These are phyloP conservation scores for Amylocarpus encephaloides DNA, from an alignment of 2,329 filamentous ascomycete species.

Conservation along the genomic window DNA sequence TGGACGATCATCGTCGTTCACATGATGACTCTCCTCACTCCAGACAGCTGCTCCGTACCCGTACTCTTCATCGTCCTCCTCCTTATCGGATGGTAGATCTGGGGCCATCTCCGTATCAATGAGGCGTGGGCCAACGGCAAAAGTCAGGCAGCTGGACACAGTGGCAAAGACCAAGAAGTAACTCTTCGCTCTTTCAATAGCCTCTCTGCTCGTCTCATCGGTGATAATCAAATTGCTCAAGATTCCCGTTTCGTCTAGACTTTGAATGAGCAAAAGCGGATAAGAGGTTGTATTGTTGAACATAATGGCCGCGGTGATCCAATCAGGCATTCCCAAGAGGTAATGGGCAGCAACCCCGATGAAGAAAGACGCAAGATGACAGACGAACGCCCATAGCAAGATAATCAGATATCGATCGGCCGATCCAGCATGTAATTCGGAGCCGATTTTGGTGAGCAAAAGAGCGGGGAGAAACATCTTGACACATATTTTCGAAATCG, in stretches of 20 bases:
- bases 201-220: constrained; percentile 39
- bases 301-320: constrained; percentile 40
- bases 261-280: constrained; percentile 40
- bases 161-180: constrained; percentile 63
- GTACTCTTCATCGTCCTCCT: constrained; percentile 24
- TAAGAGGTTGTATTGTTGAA: constrained; percentile 46
- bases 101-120: constrained; percentile 41
- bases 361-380: constrained; percentile 36
- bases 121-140: constrained; percentile 54
- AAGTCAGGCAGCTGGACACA: constrained; percentile 56
- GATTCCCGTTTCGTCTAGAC: constrained; percentile 41
- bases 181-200: constrained; percentile 53
- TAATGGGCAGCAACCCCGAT: constrained; percentile 35
- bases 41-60: constrained; percentile 10
- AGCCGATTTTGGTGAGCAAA: constrained; percentile 40
- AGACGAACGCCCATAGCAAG: constrained; percentile 37
- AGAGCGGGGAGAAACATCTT: constrained; percentile 42
- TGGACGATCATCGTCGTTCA: constrained; percentile 20
- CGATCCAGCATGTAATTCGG: constrained; percentile 35
- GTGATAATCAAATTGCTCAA: constrained; percentile 40
- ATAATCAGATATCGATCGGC: constrained; percentile 35
- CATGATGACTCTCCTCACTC: neutral
- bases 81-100: constrained; percentile 28
- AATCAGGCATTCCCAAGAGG: constrained; percentile 39
- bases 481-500: constrained; percentile 42